Base-by-base conservation (phyloP, 2,329 filamentous ascomycete genomes). In the Clonostachys rhizophaga region DNA sequence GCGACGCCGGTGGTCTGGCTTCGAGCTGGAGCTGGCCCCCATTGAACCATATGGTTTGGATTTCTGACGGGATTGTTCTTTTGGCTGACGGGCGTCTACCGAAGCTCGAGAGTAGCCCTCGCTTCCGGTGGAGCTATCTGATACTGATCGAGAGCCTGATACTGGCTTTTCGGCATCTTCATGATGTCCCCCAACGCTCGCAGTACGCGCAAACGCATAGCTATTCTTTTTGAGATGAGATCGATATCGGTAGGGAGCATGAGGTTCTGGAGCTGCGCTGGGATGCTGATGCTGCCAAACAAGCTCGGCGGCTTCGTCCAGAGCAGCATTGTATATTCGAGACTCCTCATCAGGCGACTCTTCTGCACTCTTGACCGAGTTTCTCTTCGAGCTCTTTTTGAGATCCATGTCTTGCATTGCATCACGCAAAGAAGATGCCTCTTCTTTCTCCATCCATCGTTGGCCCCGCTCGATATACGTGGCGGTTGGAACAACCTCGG, bases 391-490 rank as follows among this genome's bases (percentile, higher is more conserved):
- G 37, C 60, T 56, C 33, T 71, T 66, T 46, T 71, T 72, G 40
- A 87, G 52, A 49, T 87, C 80, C 76, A 91, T 80, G 56, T 88
- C 83, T 54, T 89, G 81, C 74, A 91, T 81, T 11, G 87, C 87
- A 50, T 83, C 76, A 16, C 85, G 79, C 49, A 91, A 66, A 17
- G 86, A 86, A 35, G 77, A 76, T 5, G 81, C 84, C 64, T 91
- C 87, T 59, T 90, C 86, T 62, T 87, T 88, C 63, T 91, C 87
- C 79, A 89, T 87, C 84, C 86, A 89, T 55, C 87, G 73, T 59
- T 83, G 80, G 16, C 85, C 86, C 48, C 83, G 79, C 63, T 91
- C 87, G 47, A 88, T 84, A 62, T 91, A 91, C 8, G 78, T 81
- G 40, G 81, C 73, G 50, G 76, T 87, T 7, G 83, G 79, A 14